Conservation (phyloP, 495 filamentous ascomycete genomes). For the Aspergillus ellipticus region DNA sequence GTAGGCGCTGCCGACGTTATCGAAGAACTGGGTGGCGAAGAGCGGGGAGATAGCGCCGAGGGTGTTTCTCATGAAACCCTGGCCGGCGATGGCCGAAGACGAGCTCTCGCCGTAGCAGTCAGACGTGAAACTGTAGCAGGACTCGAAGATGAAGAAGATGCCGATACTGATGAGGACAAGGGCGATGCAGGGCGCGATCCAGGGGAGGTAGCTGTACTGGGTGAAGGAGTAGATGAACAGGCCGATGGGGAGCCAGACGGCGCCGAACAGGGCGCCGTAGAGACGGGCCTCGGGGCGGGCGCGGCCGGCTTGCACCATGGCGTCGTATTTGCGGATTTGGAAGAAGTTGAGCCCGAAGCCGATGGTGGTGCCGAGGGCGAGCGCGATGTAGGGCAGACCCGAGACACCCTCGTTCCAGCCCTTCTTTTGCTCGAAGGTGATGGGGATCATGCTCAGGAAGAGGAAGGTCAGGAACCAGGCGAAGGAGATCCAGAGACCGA, state of each 20-base stretch:
- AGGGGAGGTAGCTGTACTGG: conserved; percentile 57
- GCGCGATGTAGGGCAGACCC: conserved; percentile 70
- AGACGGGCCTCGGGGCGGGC: conserved; percentile 49
- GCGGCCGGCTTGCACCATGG: conserved; percentile 54
- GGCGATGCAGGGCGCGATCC: conserved; percentile 64
- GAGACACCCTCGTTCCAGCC: conserved; percentile 61
- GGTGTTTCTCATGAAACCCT: conserved; percentile 48
- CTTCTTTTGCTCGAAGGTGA: conserved; percentile 67
- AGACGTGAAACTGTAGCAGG: conserved; percentile 39
- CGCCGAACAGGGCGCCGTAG: conserved; percentile 58
- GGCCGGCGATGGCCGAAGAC: conserved; percentile 45
- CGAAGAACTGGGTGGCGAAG: conserved; percentile 47
- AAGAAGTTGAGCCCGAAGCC: conserved; percentile 56
- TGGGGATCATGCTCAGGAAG: conserved; percentile 70
- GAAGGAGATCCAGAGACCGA: conserved; percentile 70
- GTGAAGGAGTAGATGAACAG: conserved; percentile 81
- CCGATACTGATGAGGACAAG: conserved; percentile 37
- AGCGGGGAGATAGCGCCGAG: conserved; percentile 49
- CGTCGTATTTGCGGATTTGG: conserved; percentile 56
- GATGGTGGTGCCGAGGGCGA: conserved; percentile 62
- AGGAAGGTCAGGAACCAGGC: conserved; percentile 73
- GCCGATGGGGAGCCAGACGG: conserved; percentile 69
- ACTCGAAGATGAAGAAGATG: conserved; percentile 50
- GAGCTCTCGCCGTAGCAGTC: conserved; percentile 44
- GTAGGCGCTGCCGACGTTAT: conserved; percentile 40